A percentile compares a stretch with the other conserved stretches of the same genome.
Conservation (phyloP, 2,329 filamentous ascomycete genomes). For the Exutisphaerella laricina region DNA sequence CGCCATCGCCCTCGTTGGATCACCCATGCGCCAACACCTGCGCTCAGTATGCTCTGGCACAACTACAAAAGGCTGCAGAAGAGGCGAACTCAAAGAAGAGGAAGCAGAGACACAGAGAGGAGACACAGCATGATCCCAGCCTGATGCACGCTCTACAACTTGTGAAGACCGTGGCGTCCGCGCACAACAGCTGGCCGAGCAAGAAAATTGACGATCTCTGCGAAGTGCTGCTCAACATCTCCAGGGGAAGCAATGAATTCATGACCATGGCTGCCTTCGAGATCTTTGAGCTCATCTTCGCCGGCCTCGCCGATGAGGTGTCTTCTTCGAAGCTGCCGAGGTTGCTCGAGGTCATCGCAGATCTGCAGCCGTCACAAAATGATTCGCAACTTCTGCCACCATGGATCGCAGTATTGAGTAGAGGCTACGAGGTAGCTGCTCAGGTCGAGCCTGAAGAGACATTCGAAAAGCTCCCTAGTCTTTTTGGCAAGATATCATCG, state of each 20-base stretch:
- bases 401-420: conserved; percentile 92
- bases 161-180: conserved; percentile 80
- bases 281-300: conserved; percentile 95
- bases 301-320: conserved; percentile 79
- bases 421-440: conserved; percentile 89
- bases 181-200: conserved; percentile 91
- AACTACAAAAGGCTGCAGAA: conserved; percentile 68
- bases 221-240: conserved; percentile 82
- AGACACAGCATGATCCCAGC: conserved; percentile 58
- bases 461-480: conserved; percentile 78
- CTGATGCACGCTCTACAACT: conserved; percentile 90
- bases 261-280: conserved; percentile 96
- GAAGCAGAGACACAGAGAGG: conserved; percentile 46
- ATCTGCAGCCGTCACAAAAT: conserved; percentile 84
- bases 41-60: conserved; percentile 80
- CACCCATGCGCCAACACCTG: conserved; percentile 96
- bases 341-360: conserved; percentile 83
- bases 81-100: conserved; percentile 67
- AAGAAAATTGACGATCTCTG: conserved; percentile 91
- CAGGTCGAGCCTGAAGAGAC: conserved; percentile 86
- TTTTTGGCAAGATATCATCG: conserved; percentile 72
- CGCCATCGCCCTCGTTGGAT: conserved; percentile 85
- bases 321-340: conserved; percentile 85
- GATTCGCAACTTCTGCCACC: conserved; percentile 92
- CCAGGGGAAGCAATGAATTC: conserved; percentile 85